Conservation (phyloP, 495 filamentous ascomycete species). For the Tuber brumale region DNA sequence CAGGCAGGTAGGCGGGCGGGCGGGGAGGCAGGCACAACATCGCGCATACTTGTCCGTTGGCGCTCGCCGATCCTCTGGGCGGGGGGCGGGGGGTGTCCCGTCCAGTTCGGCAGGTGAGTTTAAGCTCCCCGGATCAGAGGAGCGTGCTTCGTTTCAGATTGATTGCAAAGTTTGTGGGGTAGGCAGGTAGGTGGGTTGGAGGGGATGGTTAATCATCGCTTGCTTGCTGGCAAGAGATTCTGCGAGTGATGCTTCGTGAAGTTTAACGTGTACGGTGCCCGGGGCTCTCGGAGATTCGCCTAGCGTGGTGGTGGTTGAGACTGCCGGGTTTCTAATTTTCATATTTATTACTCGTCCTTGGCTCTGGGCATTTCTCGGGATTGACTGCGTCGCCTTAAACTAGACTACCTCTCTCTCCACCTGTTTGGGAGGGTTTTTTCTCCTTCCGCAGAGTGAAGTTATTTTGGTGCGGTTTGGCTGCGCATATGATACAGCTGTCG, state of each 20-base stretch:
- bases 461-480: not conserved
- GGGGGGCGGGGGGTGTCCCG: not conserved
- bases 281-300: not conserved
- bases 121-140: not conserved
- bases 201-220: not conserved
- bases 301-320: not conserved
- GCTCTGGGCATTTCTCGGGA: not conserved
- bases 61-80: not conserved
- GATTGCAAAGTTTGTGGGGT: not conserved
- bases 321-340: not conserved
- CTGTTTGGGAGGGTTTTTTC: not conserved
- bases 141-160: not conserved
- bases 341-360: not conserved
- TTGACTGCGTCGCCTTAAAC: not conserved
- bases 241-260: constrained; percentile 5
- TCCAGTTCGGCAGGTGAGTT: not conserved
- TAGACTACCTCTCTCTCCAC: not conserved
- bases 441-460: not conserved
- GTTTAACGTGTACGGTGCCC: not conserved
- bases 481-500: not conserved
- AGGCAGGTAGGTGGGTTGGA: not conserved
- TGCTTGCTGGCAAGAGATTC: not conserved
- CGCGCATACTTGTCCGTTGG: constrained; percentile 6
- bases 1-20: not conserved
- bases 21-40: constrained; percentile 3